phyloP scores from a whole-genome alignment of 2,329 filamentous ascomycete species.

The Aureobasidium subglaciale region DNA sequence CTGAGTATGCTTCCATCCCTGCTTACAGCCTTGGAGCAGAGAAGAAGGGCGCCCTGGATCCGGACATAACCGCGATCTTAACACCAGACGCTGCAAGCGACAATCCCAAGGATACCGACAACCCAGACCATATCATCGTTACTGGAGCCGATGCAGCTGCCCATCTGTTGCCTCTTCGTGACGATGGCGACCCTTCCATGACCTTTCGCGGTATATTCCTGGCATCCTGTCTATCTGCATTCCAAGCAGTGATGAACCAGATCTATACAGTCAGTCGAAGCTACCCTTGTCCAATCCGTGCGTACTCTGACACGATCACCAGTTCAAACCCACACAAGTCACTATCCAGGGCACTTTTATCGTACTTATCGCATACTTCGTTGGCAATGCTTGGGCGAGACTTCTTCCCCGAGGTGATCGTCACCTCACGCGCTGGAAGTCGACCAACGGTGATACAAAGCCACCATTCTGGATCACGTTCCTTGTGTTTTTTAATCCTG shows the following conservation, averaged over 20 bases:
- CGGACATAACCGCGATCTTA: background rate
- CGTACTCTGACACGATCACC: slow-evolving; percentile 5
- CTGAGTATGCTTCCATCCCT: background rate
- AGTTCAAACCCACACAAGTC: slow-evolving; percentile 8
- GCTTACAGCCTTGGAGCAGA: background rate
- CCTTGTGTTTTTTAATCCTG: slow-evolving; percentile 43
- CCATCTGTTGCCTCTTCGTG: slow-evolving; percentile 45
- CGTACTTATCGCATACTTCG: slow-evolving; percentile 42
- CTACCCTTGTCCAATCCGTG: background rate
- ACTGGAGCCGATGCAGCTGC: slow-evolving; percentile 46
- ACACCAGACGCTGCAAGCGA: background rate
- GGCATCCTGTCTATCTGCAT: slow-evolving; percentile 43
- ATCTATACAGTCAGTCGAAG: slow-evolving; percentile 44
- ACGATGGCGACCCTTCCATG: slow-evolving; percentile 46
- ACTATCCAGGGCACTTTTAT: slow-evolving; percentile 16
- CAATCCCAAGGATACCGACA: background rate
- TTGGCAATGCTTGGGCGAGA: slow-evolving; percentile 43
- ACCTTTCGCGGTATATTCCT: slow-evolving; percentile 49
- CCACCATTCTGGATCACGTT: slow-evolving; percentile 37
- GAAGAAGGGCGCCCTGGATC: background rate
- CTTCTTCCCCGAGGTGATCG: slow-evolving; percentile 47
- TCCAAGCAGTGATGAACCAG: slow-evolving; percentile 50
- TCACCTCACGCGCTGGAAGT: slow-evolving; percentile 43
- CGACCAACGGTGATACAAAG: slow-evolving; percentile 34
- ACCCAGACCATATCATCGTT: slow-evolving; percentile 36